These are phyloP conservation scores for Mycena capillaripes DNA, from an alignment of 768 basidiomycete genomes.

Conservation along the genomic window DNA sequence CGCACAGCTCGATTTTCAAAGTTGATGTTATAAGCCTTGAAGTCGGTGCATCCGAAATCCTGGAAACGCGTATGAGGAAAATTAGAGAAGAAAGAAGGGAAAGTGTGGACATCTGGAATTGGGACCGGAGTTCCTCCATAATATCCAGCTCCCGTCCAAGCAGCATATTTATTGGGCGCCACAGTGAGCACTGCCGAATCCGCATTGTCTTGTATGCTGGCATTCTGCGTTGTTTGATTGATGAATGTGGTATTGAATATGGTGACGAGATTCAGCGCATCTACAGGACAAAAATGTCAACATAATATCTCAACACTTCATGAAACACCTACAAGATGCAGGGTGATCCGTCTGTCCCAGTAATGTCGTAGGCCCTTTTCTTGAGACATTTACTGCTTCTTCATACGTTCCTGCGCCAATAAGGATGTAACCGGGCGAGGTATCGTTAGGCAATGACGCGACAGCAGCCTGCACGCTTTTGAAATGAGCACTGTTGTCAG, in stretches of 20 bases:
- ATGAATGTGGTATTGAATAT: slow-evolving; percentile 51
- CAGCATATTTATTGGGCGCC: slow-evolving; percentile 56
- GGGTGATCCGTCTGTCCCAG: slow-evolving; percentile 40
- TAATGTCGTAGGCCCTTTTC: slow-evolving; percentile 46
- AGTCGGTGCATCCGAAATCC: slow-evolving; percentile 57
- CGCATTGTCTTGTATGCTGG: slow-evolving; percentile 50
- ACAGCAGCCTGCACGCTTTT: slow-evolving; percentile 44
- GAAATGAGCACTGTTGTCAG: slow-evolving; percentile 42
- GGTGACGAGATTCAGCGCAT: slow-evolving; percentile 34
- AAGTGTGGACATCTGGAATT: slow-evolving; percentile 37
- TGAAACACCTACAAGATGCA: slow-evolving; percentile 16
- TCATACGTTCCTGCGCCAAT: slow-evolving; percentile 49
- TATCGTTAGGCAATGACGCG: slow-evolving; percentile 35
- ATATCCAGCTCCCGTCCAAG: slow-evolving; percentile 57
- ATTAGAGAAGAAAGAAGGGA: background rate
- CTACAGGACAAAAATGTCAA: background rate
- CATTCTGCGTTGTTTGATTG: slow-evolving; percentile 42
- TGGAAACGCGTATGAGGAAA: background rate
- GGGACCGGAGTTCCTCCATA: slow-evolving; percentile 51
- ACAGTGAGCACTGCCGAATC: slow-evolving; percentile 60
- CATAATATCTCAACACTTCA: background rate
- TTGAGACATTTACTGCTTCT: slow-evolving; percentile 49
- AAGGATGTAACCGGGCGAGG: slow-evolving; percentile 38
- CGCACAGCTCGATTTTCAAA: slow-evolving; percentile 58
- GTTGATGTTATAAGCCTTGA: slow-evolving; percentile 64